A percentile compares a stretch with the other conserved stretches of the same genome.
phyloP scores from a whole-genome alignment of 2,329 filamentous ascomycete genomes.

The Alternaria ethzedia region DNA sequence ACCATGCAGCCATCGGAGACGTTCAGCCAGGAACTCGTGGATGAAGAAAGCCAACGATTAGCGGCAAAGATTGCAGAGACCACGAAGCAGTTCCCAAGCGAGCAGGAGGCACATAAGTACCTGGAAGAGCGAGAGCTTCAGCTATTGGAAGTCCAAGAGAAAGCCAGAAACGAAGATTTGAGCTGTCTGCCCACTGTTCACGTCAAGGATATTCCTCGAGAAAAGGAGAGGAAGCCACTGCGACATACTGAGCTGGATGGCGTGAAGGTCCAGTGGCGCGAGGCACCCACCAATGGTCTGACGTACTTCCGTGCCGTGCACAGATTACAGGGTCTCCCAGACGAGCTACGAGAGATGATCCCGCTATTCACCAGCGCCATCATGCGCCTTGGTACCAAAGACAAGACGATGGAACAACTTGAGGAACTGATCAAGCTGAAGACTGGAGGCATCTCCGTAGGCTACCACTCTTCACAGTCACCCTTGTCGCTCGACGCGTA shows the following conservation, averaged over 20 bases:
- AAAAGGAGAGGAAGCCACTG: slow-evolving; percentile 75
- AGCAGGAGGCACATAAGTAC: slow-evolving; percentile 72
- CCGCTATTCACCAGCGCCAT: slow-evolving; percentile 91
- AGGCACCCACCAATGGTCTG: slow-evolving; percentile 91
- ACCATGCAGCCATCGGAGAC: slow-evolving; percentile 87
- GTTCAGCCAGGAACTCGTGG: slow-evolving; percentile 74
- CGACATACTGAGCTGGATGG: slow-evolving; percentile 63
- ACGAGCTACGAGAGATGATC: slow-evolving; percentile 82
- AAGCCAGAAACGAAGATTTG: slow-evolving; percentile 82
- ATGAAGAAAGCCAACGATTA: slow-evolving; percentile 79
- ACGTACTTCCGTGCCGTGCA: slow-evolving; percentile 96
- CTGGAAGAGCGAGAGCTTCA: slow-evolving; percentile 81
- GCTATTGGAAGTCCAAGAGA: slow-evolving; percentile 81
- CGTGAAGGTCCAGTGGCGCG: slow-evolving; percentile 83
- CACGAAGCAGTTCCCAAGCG: slow-evolving; percentile 70
- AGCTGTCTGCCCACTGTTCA: slow-evolving; percentile 87
- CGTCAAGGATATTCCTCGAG: slow-evolving; percentile 85
- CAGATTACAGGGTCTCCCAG: slow-evolving; percentile 76
- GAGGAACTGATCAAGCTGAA: slow-evolving; percentile 96
- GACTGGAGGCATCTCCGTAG: slow-evolving; percentile 86
- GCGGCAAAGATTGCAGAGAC: slow-evolving; percentile 75
- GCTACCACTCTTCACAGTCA: slow-evolving; percentile 81
- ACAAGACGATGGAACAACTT: slow-evolving; percentile 89
- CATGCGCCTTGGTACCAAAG: slow-evolving; percentile 89
- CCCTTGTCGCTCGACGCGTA: slow-evolving; percentile 73